Evolutionary conservation across 331 rosid genomes (phyloP).

Genomic region (Rosa hybrid): DNA sequence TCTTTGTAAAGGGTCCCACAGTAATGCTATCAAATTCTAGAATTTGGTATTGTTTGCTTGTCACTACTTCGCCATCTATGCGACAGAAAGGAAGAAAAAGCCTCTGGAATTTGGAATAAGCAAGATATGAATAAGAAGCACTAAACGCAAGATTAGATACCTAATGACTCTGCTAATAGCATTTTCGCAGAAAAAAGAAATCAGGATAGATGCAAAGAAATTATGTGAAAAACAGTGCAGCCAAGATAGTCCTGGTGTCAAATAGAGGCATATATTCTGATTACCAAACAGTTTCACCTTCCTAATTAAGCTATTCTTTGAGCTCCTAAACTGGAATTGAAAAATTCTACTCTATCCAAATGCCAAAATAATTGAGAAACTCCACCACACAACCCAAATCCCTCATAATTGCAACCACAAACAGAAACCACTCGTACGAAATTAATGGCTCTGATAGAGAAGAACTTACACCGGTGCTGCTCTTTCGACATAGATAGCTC

Average conservation of each 20-base stretch:
- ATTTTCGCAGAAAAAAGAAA: conserved; percentile 37
- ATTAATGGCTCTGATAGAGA: neutral
- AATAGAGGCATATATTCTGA: conserved; percentile 35
- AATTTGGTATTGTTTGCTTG: conserved; percentile 42
- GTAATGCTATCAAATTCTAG: conserved; percentile 33
- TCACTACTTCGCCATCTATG: conserved; percentile 42
- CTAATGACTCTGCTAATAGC: conserved; percentile 21
- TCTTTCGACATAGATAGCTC: conserved; percentile 91
- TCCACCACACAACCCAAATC: neutral
- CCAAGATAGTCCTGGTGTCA: conserved; percentile 31
- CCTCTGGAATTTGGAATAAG: conserved; percentile 25
- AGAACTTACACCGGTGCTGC: conserved; percentile 80
- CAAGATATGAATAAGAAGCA: conserved; percentile 21
- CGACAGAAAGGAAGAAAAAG: conserved; percentile 30
- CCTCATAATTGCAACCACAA: neutral
- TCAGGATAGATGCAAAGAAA: conserved; percentile 32
- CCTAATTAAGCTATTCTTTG: conserved; percentile 17
- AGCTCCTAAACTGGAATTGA: conserved; percentile 23
- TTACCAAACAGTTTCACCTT: conserved; percentile 25
- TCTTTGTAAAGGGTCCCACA: conserved; percentile 54
- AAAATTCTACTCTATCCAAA: conserved; percentile 21
- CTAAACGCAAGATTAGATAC: conserved; percentile 31
- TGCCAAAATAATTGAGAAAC: conserved; percentile 22
- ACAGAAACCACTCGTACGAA: neutral
- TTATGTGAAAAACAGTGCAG: conserved; percentile 19